Conservation (phyloP, 371 early-diverging fungal genomes). For the Circinella umbellata region DNA sequence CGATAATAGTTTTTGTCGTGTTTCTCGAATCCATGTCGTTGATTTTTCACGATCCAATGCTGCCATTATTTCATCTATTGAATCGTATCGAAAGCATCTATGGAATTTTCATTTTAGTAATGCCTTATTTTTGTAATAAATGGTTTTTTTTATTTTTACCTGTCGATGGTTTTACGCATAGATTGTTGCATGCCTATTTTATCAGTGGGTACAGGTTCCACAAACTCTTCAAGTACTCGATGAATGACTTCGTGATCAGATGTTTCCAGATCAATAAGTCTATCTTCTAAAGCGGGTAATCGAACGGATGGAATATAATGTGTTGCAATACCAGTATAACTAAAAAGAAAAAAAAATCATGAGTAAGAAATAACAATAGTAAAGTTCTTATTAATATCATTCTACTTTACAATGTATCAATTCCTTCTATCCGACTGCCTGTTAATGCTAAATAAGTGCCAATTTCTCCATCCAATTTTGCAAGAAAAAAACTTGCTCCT, state of each 20-base stretch:
- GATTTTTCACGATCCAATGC: constrained; percentile 72
- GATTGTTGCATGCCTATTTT: constrained; percentile 59
- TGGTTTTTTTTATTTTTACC: constrained; percentile 25
- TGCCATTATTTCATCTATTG: constrained; percentile 79
- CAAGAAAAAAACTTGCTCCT: constrained; percentile 92
- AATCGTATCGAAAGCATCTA: constrained; percentile 84
- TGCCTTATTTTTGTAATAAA: not conserved
- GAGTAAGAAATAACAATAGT: no score
- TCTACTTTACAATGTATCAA: constrained; percentile 79
- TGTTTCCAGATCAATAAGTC: constrained; percentile 83
- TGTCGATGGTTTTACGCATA: constrained; percentile 76
- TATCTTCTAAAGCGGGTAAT: constrained; percentile 78
- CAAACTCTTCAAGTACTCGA: constrained; percentile 91
- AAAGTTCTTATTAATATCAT: no score
- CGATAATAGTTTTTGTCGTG: constrained; percentile 64
- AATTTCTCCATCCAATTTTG: constrained; percentile 90
- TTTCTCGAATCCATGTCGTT: constrained; percentile 75
- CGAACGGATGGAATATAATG: constrained; percentile 93
- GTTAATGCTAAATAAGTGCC: constrained; percentile 95
- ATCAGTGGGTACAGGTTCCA: constrained; percentile 45
- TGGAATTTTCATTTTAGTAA: no score
- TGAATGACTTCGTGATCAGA: constrained; percentile 87
- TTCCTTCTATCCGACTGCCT: constrained; percentile 81
- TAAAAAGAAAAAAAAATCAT: constrained; percentile 23
- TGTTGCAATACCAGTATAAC: constrained; percentile 93